Percentiles rank a stretch among this genome's conserved stretches.
Conservation (phyloP, 371 early-diverging fungal species). For the Thermomucor indicae-seudaticae region DNA sequence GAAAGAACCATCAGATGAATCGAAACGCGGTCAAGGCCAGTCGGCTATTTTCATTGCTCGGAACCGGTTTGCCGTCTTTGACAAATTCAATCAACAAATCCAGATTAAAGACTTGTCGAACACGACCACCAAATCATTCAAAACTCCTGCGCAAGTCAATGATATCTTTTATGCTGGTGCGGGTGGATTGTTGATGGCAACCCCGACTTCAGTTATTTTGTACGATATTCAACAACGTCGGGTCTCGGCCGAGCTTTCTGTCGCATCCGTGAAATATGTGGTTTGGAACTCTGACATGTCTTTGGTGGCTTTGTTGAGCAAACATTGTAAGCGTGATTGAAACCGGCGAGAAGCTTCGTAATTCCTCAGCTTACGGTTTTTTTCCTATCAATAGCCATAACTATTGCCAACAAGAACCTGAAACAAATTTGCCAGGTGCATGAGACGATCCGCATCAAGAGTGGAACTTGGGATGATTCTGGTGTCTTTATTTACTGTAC, state of each 20-base stretch:
- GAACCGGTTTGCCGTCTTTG: constrained; percentile 93
- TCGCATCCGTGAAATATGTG: constrained; percentile 82
- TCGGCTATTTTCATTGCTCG: constrained; percentile 92
- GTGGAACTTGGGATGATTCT: constrained; percentile 92
- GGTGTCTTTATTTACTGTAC: constrained; percentile 97
- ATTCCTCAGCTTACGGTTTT: neutral
- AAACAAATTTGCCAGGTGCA: constrained; percentile 84
- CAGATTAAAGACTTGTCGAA: constrained; percentile 83
- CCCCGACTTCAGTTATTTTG: constrained; percentile 78
- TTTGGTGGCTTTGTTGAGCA: constrained; percentile 86
- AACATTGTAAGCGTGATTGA: constrained; percentile 72
- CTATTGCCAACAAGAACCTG: constrained; percentile 81
- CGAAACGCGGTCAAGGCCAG: constrained; percentile 74
- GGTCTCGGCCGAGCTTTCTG: constrained; percentile 69
- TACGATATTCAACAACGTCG: constrained; percentile 86
- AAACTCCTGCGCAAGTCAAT: constrained; percentile 67
- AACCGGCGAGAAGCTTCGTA: neutral
- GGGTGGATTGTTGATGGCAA: constrained; percentile 79
- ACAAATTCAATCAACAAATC: constrained; percentile 70
- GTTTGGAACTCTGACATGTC: constrained; percentile 87
- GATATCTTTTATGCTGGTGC: constrained; percentile 88
- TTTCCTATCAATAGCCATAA: constrained; percentile 56
- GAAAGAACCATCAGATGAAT: constrained; percentile 58
- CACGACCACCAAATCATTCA: constrained; percentile 85
- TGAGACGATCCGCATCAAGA: constrained; percentile 97